These are phyloP conservation scores for Sphaerostilbella broomeana DNA, from an alignment of 2,329 filamentous ascomycete genomes.

Conservation along the genomic window DNA sequence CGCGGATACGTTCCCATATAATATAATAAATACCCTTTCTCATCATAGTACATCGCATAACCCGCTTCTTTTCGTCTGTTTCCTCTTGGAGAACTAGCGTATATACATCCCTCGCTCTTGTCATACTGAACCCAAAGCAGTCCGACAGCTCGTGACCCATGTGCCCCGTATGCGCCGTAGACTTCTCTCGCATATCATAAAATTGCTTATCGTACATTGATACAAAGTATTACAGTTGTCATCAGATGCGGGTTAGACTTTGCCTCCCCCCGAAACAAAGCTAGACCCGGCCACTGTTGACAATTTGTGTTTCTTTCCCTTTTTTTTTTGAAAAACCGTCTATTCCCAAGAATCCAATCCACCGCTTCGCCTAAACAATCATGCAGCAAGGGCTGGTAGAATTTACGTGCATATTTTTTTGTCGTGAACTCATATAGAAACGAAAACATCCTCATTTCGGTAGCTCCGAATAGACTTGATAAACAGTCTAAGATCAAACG, in stretches of 20 bases:
- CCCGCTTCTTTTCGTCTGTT: no score
- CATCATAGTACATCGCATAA: neutral
- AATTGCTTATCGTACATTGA: slow-evolving; percentile 31
- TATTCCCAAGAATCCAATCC: slow-evolving; percentile 13
- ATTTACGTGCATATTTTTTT: no score
- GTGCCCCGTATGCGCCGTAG: slow-evolving; percentile 18
- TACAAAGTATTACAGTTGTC: slow-evolving; percentile 31
- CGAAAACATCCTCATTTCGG: no score
- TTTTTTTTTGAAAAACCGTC: no score
- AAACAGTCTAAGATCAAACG: no score
- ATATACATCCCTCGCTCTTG: no score
- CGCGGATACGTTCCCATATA: slow-evolving; percentile 26
- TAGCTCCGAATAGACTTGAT: no score
- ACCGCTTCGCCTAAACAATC: slow-evolving; percentile 4
- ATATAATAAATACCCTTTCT: slow-evolving; percentile 4
- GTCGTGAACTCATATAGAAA: no score
- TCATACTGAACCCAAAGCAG: slow-evolving; percentile 7
- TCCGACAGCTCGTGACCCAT: slow-evolving; percentile 5
- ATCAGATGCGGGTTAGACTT: slow-evolving; percentile 20
- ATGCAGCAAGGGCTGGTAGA: slow-evolving; percentile 5
- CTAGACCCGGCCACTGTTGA: slow-evolving; percentile 11
- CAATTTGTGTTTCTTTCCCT: slow-evolving; percentile 8
- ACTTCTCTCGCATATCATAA: slow-evolving; percentile 22
- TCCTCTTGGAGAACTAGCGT: no score
- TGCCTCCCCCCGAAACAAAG: slow-evolving; percentile 22